Percentiles rank a stretch among this genome's conserved stretches.
These are phyloP conservation scores for Citrus mangshanensis DNA, from an alignment of 345 rosid genomes.

Conservation along the genomic window DNA sequence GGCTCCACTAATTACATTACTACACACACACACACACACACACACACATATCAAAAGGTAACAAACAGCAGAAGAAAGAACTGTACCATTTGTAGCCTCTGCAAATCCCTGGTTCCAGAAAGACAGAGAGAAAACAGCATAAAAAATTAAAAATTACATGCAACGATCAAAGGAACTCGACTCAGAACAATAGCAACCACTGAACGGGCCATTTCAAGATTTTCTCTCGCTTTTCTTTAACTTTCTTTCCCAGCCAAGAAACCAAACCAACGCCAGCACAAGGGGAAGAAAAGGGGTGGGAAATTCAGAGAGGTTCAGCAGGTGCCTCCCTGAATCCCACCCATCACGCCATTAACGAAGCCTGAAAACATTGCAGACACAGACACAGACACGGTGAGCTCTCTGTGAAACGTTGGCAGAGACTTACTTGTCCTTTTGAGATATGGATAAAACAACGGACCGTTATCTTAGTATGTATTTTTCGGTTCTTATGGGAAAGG, in stretches of 20 bases:
- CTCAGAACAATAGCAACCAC: constrained; percentile 14
- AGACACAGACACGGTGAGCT: neutral
- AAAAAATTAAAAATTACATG: constrained; percentile 2
- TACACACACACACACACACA: too few relatives aligned
- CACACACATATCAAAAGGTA: neutral
- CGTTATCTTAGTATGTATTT: constrained; percentile 5
- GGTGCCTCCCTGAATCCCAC: constrained; percentile 50
- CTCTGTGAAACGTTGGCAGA: neutral
- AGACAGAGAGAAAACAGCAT: constrained; percentile 10
- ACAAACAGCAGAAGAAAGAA: neutral
- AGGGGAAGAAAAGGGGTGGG: neutral
- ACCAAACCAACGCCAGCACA: neutral
- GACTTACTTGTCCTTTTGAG: too few relatives aligned
- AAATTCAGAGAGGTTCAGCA: constrained; percentile 45
- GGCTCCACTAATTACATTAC: neutral
- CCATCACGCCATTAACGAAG: constrained; percentile 53
- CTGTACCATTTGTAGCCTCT: constrained; percentile 35
- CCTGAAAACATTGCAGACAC: constrained; percentile 46
- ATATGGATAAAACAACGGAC: neutral
- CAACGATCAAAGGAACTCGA: constrained; percentile 23
- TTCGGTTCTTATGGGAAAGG: constrained; percentile 6
- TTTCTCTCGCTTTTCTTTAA: constrained; percentile 7
- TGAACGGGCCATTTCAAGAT: neutral
- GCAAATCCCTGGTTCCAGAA: constrained; percentile 21
- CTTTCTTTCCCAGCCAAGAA: constrained; percentile 23